Percentiles rank a stretch among this genome's conserved stretches.
phyloP scores from a whole-genome alignment of 306 rosid genomes.

The Canavalia gladiata region DNA sequence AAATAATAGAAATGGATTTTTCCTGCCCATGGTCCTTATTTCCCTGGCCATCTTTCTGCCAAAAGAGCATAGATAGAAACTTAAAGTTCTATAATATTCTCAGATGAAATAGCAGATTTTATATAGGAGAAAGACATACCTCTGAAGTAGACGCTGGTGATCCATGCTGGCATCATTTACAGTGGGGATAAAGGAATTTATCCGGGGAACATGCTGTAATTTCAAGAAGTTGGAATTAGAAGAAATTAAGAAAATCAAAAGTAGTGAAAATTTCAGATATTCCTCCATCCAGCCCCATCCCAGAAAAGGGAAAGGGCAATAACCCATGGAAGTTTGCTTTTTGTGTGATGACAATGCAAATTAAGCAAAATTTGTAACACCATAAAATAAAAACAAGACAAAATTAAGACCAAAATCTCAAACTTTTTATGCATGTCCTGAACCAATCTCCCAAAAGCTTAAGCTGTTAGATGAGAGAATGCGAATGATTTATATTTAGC shows the following conservation, averaged over 20 bases:
- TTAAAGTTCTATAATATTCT: conserved; percentile 22
- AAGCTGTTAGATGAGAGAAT: neutral
- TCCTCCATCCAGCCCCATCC: neutral
- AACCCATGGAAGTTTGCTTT: neutral
- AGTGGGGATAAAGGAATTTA: conserved; percentile 81
- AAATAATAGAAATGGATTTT: neutral
- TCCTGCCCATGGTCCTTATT: conserved; percentile 11
- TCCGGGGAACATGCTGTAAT: conserved; percentile 86
- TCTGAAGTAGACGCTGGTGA: conserved; percentile 84
- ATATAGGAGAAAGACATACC: conserved; percentile 56
- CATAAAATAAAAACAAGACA: conserved; percentile 1
- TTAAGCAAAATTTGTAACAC: neutral
- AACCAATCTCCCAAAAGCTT: neutral
- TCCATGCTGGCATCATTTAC: conserved; percentile 81
- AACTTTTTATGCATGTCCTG: neutral
- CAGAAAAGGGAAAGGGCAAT: neutral
- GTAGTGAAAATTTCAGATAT: conserved; percentile 1
- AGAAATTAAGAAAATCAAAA: conserved; percentile 17
- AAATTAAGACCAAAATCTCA: neutral
- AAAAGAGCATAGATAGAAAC: conserved; percentile 11
- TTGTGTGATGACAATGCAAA: neutral
- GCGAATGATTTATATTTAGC: neutral
- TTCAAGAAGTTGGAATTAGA: conserved; percentile 43
- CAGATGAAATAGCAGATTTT: conserved; percentile 9
- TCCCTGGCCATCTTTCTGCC: neutral